Evolutionary conservation across 2,329 filamentous ascomycete species (phyloP), one percentile per base, ranked within the genome.

Genomic region (Verruconis gallopava): DNA sequence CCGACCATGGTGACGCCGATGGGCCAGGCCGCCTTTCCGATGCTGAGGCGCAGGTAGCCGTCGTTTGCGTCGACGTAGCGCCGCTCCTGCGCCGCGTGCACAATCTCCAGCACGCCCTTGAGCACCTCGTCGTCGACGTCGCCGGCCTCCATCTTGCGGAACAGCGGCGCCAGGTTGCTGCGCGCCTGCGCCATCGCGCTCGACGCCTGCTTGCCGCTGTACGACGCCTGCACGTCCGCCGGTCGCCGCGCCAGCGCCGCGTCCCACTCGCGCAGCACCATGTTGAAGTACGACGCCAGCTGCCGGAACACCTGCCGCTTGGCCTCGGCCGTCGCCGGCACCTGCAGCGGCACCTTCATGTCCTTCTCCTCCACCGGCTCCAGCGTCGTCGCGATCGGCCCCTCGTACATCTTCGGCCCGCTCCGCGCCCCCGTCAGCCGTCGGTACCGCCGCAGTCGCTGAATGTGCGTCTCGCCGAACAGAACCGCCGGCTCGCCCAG

Each of bases 1-100:
- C 91, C 91, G 55, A 98, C 91, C 91, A 96, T 98, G 60, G 91
- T 98, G 30, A 98, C 91, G 63, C 91, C 91, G 55, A 98, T 98
- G 18, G 91, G 91, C 91, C 91, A 98, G 13, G 91, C 91, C 51
- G 86, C 88, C 66, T 94, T 94, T 49, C 86, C 86, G 55, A 98
- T 98, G 58, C 85, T 93, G 42, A 98, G 69, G 41, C 85, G 73
- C 46, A 98, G 68, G 60, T 98, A 98, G 0, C 85, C 88, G 58
- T 98, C 85, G 57, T 96, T 96, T 22, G 91, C 91, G 62, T 95
- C 84, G 37, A 98, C 89, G 56, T 98, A 98, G 48, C 85, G 77
- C 46, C 86, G 75, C 56, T 86, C 79, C 62, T 98, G 91, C 3
- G 89, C 85, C 19, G 86, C 83, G 54, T 83, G 74, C 21, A 95